Evolutionary conservation across 1,139 yeast species (phyloP).

Genomic region (Geotrichum siamense): DNA sequence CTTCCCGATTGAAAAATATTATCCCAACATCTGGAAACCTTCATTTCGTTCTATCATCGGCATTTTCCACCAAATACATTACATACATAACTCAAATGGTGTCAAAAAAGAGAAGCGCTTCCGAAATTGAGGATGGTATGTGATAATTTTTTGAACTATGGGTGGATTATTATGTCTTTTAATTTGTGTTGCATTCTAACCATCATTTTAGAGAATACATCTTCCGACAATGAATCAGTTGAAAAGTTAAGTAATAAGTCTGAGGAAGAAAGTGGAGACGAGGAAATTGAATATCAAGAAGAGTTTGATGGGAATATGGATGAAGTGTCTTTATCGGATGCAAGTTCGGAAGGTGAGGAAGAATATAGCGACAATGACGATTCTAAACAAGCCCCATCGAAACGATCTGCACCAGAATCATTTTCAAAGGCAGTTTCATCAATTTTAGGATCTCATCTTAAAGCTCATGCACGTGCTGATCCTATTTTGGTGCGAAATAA

Average conservation of each 20-base stretch:
- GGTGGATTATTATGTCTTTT: no score
- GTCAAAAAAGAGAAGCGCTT: background rate
- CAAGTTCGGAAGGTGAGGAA: constrained; percentile 22
- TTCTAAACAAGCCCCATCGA: constrained; percentile 26
- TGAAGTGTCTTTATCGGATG: constrained; percentile 19
- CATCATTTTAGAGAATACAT: background rate
- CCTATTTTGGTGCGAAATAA: constrained; percentile 79
- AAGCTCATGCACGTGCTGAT: constrained; percentile 79
- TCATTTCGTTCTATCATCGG: no score
- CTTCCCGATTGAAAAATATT: constrained; percentile 2
- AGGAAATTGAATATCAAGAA: constrained; percentile 16
- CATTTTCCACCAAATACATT: no score
- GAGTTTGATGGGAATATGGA: constrained; percentile 19
- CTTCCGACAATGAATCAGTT: constrained; percentile 10
- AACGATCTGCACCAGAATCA: constrained; percentile 54
- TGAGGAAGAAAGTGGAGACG: constrained; percentile 12
- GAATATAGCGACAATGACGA: constrained; percentile 27
- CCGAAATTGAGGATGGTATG: constrained; percentile 1
- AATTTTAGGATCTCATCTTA: constrained; percentile 74
- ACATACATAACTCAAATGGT: background rate
- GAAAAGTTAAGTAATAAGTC: constrained; percentile 7
- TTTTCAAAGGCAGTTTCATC: constrained; percentile 82
- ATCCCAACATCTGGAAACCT: no score
- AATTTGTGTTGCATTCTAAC: background rate
- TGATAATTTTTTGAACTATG: background rate